Evolutionary conservation across 352 stramenopile species (phyloP).

Genomic region (Globisporangium abappressorium): DNA sequence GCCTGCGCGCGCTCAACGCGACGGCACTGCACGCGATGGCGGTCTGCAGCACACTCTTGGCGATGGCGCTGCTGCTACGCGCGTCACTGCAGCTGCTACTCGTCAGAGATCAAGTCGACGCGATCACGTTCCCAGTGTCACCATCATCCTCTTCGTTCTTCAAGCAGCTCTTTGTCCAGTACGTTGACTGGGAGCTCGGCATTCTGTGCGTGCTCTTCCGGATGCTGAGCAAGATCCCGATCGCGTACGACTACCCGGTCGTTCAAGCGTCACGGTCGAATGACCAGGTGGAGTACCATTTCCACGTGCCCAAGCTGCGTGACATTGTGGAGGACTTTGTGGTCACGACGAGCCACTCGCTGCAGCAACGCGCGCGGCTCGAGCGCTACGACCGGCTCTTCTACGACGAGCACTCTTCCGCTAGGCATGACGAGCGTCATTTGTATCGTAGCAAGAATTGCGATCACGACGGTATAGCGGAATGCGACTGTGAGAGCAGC

Average conservation of each 20-base stretch:
- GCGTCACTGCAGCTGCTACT: background rate
- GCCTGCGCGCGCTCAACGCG: constrained; percentile 6
- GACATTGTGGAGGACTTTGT: constrained; percentile 17
- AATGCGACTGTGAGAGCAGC: background rate
- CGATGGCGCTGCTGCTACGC: constrained; percentile 5
- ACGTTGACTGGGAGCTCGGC: constrained; percentile 13
- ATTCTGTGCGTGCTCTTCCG: background rate
- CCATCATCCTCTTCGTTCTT: constrained; percentile 1
- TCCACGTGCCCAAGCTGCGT: constrained; percentile 10
- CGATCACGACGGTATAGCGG: background rate
- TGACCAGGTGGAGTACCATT: background rate
- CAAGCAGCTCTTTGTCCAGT: constrained; percentile 7
- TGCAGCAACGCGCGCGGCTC: constrained; percentile 11
- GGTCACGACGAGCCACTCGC: constrained; percentile 9
- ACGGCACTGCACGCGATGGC: constrained; percentile 10
- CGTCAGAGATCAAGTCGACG: background rate
- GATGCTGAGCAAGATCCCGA: constrained; percentile 15
- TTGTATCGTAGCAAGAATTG: background rate
- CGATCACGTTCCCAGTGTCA: background rate
- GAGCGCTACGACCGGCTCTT: constrained; percentile 17
- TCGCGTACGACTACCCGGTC: constrained; percentile 6
- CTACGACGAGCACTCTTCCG: constrained; percentile 7
- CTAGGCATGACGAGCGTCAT: background rate
- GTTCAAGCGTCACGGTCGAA: background rate
- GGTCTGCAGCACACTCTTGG: constrained; percentile 11